These are phyloP conservation scores for Termitomyces sp. DNA, from an alignment of 768 basidiomycete species.

Conservation along the genomic window DNA sequence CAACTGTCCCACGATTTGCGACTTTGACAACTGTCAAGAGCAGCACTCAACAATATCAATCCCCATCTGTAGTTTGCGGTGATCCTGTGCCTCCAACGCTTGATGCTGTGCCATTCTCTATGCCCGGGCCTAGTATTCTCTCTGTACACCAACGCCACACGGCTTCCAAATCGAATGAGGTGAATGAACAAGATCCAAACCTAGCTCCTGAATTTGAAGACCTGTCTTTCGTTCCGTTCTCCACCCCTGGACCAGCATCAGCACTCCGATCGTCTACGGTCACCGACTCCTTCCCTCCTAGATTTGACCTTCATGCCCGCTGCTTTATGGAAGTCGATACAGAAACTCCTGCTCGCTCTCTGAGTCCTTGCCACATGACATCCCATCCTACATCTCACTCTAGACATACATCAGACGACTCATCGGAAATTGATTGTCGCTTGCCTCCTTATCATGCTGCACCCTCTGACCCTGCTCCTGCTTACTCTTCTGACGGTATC, in stretches of 20 bases:
- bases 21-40: background rate
- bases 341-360: background rate
- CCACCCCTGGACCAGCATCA: constrained; percentile 16
- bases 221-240: constrained; percentile 13
- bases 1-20: background rate
- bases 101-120: background rate
- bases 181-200: background rate
- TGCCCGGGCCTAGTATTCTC: background rate
- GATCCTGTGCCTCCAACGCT: background rate
- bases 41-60: background rate
- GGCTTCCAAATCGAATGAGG: background rate
- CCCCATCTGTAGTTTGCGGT: background rate
- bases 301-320: background rate
- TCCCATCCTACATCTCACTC: background rate
- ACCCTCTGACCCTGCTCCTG: constrained; percentile 12
- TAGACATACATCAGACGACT: background rate
- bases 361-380: background rate
- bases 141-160: background rate
- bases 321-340: background rate
- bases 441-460: constrained; percentile 10
- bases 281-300: background rate
- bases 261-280: background rate
- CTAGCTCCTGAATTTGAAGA: background rate
- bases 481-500: constrained; percentile 15
- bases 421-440: background rate